phyloP scores from a whole-genome alignment of 768 basidiomycete genomes.

The Tricholoma saponaceum region DNA sequence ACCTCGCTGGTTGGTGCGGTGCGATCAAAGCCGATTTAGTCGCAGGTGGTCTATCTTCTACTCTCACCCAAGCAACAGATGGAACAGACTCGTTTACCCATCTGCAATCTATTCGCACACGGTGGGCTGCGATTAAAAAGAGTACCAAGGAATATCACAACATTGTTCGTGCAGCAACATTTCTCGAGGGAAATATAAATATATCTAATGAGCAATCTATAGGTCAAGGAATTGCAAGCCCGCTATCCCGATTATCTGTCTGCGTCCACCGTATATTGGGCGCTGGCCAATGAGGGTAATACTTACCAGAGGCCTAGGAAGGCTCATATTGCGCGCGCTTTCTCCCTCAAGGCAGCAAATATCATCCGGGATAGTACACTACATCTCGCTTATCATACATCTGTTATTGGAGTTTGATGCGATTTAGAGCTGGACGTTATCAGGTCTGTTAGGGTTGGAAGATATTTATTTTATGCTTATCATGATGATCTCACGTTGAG shows the following conservation, averaged over 20 bases:
- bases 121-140: constrained; percentile 10
- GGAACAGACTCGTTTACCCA: not conserved
- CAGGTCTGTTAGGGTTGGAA: not conserved
- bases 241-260: not conserved
- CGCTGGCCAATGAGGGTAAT: not conserved
- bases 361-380: constrained; percentile 9
- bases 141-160: constrained; percentile 14
- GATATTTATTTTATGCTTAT: not conserved
- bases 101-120: not conserved
- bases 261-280: not conserved
- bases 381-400: constrained; percentile 11
- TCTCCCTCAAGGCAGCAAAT: constrained; percentile 6
- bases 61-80: constrained; percentile 5
- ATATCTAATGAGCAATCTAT: not conserved
- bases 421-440: not conserved
- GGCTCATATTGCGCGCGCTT: not conserved
- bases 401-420: not conserved
- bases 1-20: constrained; percentile 29
- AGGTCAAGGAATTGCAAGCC: constrained; percentile 12
- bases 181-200: not conserved
- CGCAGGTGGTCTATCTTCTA: constrained; percentile 1
- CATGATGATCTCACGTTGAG: not conserved
- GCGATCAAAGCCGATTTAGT: constrained; percentile 19
- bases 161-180: constrained; percentile 4
- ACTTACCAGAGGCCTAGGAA: not conserved